Percentiles rank a stretch among this genome's conserved stretches.
Conservation (phyloP, 1,284 basidiomycete species). For the Vanrija sp. region DNA sequence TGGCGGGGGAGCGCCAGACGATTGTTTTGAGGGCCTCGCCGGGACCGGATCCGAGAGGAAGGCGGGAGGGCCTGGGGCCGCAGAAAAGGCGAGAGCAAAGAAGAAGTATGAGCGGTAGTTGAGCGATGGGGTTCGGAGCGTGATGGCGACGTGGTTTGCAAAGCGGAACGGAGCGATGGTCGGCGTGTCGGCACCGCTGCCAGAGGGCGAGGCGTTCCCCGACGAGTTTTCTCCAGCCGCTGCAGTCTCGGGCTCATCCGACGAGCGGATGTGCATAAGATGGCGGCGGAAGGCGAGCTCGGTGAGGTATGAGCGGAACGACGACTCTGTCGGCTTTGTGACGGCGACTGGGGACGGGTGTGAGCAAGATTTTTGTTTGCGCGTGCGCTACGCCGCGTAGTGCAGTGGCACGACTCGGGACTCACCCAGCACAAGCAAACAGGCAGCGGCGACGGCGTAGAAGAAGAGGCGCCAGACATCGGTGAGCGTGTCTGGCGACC, state of each 20-base stretch:
- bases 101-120: constrained; percentile 50
- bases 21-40: constrained; percentile 7
- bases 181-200: constrained; percentile 40
- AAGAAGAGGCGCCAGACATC: constrained; percentile 33
- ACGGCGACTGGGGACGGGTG: constrained; percentile 66
- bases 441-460: constrained; percentile 31
- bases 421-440: constrained; percentile 36
- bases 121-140: constrained; percentile 80
- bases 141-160: constrained; percentile 83
- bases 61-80: constrained; percentile 41
- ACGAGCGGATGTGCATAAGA: constrained; percentile 70
- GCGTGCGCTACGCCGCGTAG: not conserved
- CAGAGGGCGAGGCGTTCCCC: constrained; percentile 30
- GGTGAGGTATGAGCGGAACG: constrained; percentile 88
- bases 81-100: constrained; percentile 69
- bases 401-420: not conserved
- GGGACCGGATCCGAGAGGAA: constrained; percentile 37
- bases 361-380: not conserved
- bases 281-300: constrained; percentile 93
- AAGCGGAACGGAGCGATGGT: constrained; percentile 66
- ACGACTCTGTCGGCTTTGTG: constrained; percentile 86
- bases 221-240: constrained; percentile 27
- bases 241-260: constrained; percentile 53
- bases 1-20: constrained; percentile 8
- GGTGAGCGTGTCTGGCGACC: constrained; percentile 6